Conservation (phyloP, 306 rosid species). For the Bauhinia variegata region DNA sequence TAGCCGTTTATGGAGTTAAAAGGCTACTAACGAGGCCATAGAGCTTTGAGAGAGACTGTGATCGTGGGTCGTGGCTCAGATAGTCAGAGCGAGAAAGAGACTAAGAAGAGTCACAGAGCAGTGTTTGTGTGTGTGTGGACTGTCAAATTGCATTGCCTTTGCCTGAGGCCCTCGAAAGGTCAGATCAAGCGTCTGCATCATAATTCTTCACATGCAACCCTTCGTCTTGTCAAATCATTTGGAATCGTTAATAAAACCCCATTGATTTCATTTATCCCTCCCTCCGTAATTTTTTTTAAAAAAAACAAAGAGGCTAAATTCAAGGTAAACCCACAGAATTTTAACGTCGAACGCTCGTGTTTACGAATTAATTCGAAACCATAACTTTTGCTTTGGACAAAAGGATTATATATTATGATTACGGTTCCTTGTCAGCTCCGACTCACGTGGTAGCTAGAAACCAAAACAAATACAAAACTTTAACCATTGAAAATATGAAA, state of each 20-base stretch:
- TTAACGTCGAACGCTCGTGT: no score
- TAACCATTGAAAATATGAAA: background rate
- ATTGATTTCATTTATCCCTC: background rate
- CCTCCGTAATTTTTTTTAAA: no score
- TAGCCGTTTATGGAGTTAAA: slow-evolving; percentile 43
- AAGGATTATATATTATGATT: background rate
- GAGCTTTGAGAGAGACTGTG: background rate
- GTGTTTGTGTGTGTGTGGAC: background rate
- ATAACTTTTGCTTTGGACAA: background rate
- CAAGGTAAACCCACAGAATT: no score
- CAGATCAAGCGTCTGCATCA: slow-evolving; percentile 63
- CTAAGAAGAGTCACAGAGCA: no score
- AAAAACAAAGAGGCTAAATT: no score
- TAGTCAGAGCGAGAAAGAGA: background rate
- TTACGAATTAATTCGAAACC: no score
- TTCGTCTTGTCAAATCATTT: slow-evolving; percentile 64
- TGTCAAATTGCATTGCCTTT: background rate
- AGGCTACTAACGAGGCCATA: background rate
- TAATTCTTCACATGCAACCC: slow-evolving; percentile 51
- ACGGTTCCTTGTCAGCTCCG: slow-evolving; percentile 32
- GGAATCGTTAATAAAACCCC: slow-evolving; percentile 36
- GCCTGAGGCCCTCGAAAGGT: slow-evolving; percentile 38
- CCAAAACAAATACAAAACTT: background rate
- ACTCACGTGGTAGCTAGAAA: slow-evolving; percentile 4
- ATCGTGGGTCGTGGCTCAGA: background rate